Evolutionary conservation across 495 filamentous ascomycete genomes (phyloP).

Genomic region (Xylaria sp.): DNA sequence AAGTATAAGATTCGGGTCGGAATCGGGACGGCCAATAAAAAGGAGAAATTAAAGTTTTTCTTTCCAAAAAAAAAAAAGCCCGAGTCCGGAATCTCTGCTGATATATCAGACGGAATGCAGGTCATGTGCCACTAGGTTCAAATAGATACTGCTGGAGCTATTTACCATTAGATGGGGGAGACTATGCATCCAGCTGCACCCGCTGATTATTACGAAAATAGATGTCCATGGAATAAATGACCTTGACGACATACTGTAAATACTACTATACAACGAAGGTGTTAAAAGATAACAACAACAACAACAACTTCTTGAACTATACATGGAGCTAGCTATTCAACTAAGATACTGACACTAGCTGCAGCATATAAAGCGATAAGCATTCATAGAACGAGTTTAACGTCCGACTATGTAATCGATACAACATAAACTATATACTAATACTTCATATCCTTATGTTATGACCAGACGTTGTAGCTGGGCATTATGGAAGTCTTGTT

Average conservation of each 20-base stretch:
- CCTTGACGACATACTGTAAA: no score
- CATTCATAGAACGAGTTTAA: no score
- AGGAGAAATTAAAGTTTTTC: background rate
- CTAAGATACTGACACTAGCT: background rate
- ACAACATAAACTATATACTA: no score
- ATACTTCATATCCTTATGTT: background rate
- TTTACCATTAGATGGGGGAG: background rate
- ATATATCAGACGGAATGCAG: background rate
- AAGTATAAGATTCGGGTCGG: background rate
- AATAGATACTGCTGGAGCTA: background rate
- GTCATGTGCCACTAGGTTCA: background rate
- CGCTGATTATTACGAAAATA: background rate
- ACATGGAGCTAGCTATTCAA: background rate
- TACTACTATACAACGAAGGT: no score
- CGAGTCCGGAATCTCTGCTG: background rate
- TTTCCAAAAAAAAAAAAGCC: background rate
- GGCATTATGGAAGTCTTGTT: background rate
- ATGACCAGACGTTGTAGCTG: background rate
- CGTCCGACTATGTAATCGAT: no score
- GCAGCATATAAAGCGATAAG: background rate
- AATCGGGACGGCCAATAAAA: background rate
- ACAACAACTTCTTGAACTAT: background rate
- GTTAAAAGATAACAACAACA: no score
- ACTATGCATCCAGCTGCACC: background rate
- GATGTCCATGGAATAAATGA: background rate